Evolutionary conservation across 2,329 filamentous ascomycete genomes (phyloP).

Genomic region (Nakataea oryzae): DNA sequence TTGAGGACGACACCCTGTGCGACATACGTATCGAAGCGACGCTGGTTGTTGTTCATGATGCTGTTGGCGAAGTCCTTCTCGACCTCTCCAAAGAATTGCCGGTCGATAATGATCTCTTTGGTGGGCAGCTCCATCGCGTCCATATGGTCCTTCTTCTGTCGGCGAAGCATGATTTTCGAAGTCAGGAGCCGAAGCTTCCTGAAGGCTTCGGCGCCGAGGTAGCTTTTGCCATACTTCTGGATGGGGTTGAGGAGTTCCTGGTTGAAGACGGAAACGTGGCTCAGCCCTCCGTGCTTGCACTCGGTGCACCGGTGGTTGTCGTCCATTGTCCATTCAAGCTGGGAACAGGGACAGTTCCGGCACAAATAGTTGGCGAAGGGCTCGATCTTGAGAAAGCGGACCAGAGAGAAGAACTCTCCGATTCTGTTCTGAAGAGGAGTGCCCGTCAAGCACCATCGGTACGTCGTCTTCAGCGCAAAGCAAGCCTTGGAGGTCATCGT

Average conservation of each 20-base stretch:
- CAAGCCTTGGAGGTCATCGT: conserved; percentile 92
- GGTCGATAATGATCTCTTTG: conserved; percentile 84
- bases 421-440: conserved; percentile 96
- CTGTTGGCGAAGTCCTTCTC: conserved; percentile 92
- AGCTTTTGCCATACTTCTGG: conserved; percentile 48
- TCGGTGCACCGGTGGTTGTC: conserved; percentile 53
- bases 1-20: conserved; percentile 88
- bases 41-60: conserved; percentile 85
- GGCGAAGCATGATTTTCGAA: conserved; percentile 88
- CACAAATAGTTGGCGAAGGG: conserved; percentile 94
- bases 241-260: conserved; percentile 88
- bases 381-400: conserved; percentile 80
- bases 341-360: conserved; percentile 71
- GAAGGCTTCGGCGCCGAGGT: conserved; percentile 60
- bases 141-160: conserved; percentile 87
- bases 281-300: conserved; percentile 48
- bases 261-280: conserved; percentile 48
- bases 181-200: conserved; percentile 79
- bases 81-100: conserved; percentile 93
- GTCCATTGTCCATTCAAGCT: conserved; percentile 73
- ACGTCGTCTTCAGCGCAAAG: conserved; percentile 77
- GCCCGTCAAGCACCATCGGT: conserved; percentile 92
- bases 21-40: conserved; percentile 93
- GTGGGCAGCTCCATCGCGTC: conserved; percentile 93
- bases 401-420: conserved; percentile 89